A percentile compares a stretch with the other conserved stretches of the same genome.
Conservation (phyloP, 306 rosid species). For the Betula pendula region DNA sequence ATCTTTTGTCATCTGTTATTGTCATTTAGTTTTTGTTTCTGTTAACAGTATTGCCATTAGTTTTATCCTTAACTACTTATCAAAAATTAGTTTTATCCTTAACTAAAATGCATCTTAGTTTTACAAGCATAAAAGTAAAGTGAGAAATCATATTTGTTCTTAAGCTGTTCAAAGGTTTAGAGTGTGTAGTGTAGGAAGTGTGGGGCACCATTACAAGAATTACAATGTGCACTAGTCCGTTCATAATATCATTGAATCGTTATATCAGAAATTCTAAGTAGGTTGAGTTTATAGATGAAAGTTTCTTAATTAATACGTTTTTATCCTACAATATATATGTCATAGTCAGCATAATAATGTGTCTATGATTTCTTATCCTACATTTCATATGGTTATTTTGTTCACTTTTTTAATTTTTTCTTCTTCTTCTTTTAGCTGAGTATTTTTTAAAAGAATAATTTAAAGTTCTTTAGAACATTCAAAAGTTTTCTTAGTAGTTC, state of each 20-base stretch:
- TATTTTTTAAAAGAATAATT: background rate
- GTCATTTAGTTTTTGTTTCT: background rate
- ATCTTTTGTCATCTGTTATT: background rate
- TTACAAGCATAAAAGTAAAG: background rate
- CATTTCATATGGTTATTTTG: background rate
- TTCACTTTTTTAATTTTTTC: background rate
- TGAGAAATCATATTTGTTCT: background rate
- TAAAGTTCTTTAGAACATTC: background rate
- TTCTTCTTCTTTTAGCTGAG: background rate
- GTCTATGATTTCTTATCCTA: background rate
- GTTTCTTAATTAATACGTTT: background rate
- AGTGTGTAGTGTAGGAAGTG: background rate
- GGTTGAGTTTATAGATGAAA: background rate
- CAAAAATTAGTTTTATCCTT: constrained; percentile 5
- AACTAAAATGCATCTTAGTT: background rate
- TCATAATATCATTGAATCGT: background rate
- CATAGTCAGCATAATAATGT: too few relatives aligned
- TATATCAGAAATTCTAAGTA: background rate
- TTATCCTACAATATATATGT: background rate
- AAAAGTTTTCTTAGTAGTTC: background rate
- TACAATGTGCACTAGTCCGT: background rate
- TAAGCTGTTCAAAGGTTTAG: background rate
- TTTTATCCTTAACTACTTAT: background rate
- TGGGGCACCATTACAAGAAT: background rate
- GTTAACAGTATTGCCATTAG: background rate